Evolutionary conservation across 2,329 filamentous ascomycete genomes (phyloP), one percentile per base, ranked within the genome.

Genomic region (Coniochaeta hoffmannii): DNA sequence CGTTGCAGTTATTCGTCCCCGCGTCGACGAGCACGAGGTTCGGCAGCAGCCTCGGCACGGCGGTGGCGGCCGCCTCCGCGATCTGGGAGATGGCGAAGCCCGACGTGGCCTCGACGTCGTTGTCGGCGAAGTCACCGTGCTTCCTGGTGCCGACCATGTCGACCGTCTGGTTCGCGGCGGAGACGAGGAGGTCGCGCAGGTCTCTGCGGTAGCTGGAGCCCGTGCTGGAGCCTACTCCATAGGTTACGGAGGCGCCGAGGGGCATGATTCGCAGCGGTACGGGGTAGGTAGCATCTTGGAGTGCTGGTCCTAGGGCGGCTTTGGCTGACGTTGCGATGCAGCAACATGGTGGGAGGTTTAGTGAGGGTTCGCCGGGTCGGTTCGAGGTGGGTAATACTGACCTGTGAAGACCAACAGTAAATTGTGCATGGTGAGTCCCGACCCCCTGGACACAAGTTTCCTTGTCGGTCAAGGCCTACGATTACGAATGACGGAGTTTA

Each of bases 1-100:
- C 31, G 53, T 63, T 62, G 56, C 62, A 64, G 55, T 65, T 61
- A 38, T 65, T 65, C 12, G 64, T 61, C 22, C 64, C 64, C 1
- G 62, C 57, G 50, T 61, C 60, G 35, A 64, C 22, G 15, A 63
- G 57, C 14, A 62, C 59, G 11, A 64, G 28, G 55, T 64, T 63
- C 8, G 62, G 62, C 24, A 58, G 50, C 41, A 62, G 59, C 36
- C 32, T 46, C 10, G 63, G 62, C 10, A 61, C 49, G 1, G 57
- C 55, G 11, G 11, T 41, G 22, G 44, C 31, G 11, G 61, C 60
- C 1, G 59, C 30, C 15, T 52, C 54, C 11, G 59, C 58, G 50
- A 63, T 64, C 50, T 64, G 60, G 35, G 32, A 32, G 41, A 63
- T 61, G 17, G 60, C 56, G 53, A 62, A 64, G 2, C 62, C 62